phyloP scores from a whole-genome alignment of 2,329 filamentous ascomycete genomes.

The Exophiala spinifera region DNA sequence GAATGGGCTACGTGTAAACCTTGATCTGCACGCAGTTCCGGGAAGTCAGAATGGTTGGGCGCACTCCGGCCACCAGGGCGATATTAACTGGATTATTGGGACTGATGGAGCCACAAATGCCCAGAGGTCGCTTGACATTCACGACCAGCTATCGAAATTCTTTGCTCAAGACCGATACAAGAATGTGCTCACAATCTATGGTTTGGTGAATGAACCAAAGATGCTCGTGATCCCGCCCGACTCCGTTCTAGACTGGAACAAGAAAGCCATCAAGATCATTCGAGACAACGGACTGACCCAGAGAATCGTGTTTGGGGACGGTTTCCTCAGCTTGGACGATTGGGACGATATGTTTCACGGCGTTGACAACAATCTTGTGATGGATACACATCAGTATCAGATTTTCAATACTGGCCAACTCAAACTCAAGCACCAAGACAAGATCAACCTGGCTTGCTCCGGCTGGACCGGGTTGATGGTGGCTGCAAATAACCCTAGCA shows the following conservation, averaged over 20 bases:
- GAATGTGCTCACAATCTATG: constrained; percentile 89
- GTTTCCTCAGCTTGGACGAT: constrained; percentile 84
- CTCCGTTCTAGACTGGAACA: constrained; percentile 76
- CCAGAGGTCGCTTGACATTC: constrained; percentile 79
- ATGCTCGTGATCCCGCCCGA: constrained; percentile 67
- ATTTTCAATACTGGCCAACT: constrained; percentile 94
- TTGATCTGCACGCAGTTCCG: constrained; percentile 87
- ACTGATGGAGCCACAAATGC: constrained; percentile 74
- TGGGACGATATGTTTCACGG: constrained; percentile 82
- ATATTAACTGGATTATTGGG: constrained; percentile 88
- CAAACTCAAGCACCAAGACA: constrained; percentile 73
- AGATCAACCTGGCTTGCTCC: constrained; percentile 81
- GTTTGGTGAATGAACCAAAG: constrained; percentile 87
- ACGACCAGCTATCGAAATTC: constrained; percentile 83
- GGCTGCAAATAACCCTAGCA: constrained; percentile 62
- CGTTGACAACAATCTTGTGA: constrained; percentile 65
- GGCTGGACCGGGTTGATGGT: constrained; percentile 80
- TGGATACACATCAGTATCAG: constrained; percentile 98
- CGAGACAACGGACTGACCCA: constrained; percentile 71
- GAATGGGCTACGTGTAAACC: constrained; percentile 85
- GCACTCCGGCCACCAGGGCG: constrained; percentile 79
- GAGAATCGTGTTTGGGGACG: constrained; percentile 84
- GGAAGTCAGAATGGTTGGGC: constrained; percentile 98
- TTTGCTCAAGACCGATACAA: constrained; percentile 91
- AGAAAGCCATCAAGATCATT: constrained; percentile 67